These are phyloP conservation scores for Rhizoctonia solani DNA, from an alignment of 1,284 basidiomycete species.

Conservation along the genomic window DNA sequence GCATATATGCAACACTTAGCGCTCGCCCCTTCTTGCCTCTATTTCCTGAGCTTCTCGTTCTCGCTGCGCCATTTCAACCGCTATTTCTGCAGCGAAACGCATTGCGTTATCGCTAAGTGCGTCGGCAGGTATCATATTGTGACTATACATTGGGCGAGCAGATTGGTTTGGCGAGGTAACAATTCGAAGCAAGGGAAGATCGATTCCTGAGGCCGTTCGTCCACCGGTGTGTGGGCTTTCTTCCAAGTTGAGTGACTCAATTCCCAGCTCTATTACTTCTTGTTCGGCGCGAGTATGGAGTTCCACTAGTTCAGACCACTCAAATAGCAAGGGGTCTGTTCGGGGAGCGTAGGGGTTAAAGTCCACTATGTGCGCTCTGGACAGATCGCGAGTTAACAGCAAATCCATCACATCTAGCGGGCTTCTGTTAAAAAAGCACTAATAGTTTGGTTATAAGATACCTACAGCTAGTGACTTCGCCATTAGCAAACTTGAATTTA, in stretches of 20 bases:
- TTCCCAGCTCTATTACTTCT: slow-evolving; percentile 23
- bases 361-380: slow-evolving; percentile 79
- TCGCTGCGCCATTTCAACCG: slow-evolving; percentile 28
- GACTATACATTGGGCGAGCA: slow-evolving; percentile 66
- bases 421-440: slow-evolving; percentile 10
- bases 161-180: slow-evolving; percentile 73
- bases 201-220: slow-evolving; percentile 19
- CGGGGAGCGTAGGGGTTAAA: slow-evolving; percentile 86
- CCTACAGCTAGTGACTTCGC: slow-evolving; percentile 65
- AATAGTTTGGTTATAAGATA: slow-evolving; percentile 26
- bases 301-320: slow-evolving; percentile 73
- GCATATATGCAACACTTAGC: not conserved
- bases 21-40: not conserved
- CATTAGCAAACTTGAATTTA: slow-evolving; percentile 59
- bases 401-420: slow-evolving; percentile 81
- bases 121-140: slow-evolving; percentile 93
- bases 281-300: slow-evolving; percentile 45
- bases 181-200: slow-evolving; percentile 63
- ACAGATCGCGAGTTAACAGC: slow-evolving; percentile 79
- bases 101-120: slow-evolving; percentile 54
- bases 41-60: slow-evolving; percentile 21
- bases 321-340: slow-evolving; percentile 87
- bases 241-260: slow-evolving; percentile 12
- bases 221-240: not conserved
- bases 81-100: slow-evolving; percentile 30